A percentile compares a stretch with the other conserved stretches of the same genome.
These are phyloP conservation scores for Rhamnella rubrinervis DNA, from an alignment of 331 rosid species.

Conservation along the genomic window DNA sequence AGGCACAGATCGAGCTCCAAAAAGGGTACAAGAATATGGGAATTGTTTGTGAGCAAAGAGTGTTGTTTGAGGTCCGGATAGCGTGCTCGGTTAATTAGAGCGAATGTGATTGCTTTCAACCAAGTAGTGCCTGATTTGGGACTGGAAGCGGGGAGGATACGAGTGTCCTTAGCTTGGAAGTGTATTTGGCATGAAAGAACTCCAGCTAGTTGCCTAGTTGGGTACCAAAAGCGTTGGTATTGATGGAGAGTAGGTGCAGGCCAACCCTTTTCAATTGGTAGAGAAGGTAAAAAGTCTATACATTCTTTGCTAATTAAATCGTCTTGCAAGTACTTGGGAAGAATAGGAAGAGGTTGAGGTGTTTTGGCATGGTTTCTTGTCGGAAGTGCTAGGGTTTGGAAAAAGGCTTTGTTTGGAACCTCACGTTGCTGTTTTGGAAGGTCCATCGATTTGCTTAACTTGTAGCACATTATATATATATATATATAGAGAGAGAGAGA, in stretches of 20 bases:
- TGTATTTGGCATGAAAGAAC: conserved; percentile 27
- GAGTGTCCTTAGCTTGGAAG: conserved; percentile 31
- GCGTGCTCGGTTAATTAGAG: conserved; percentile 17
- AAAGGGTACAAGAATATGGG: conserved; percentile 42
- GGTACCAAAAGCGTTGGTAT: conserved; percentile 44
- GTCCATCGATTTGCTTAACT: too few relatives aligned
- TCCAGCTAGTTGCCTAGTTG: conserved; percentile 25
- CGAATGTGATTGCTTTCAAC: conserved; percentile 40
- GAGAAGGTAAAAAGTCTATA: conserved; percentile 22
- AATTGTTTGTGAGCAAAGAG: conserved; percentile 31
- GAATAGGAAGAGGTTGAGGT: background rate
- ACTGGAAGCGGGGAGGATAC: conserved; percentile 24
- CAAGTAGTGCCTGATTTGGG: conserved; percentile 50
- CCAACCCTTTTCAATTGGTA: conserved; percentile 37
- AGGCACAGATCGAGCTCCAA: conserved; percentile 21
- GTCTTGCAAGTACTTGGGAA: conserved; percentile 31
- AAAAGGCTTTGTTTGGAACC: too few relatives aligned
- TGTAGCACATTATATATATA: too few relatives aligned
- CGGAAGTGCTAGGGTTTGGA: too few relatives aligned
- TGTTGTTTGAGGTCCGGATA: conserved; percentile 3
- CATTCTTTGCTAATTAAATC: conserved; percentile 29
- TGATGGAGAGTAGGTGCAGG: conserved; percentile 16
- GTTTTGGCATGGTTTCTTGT: background rate
- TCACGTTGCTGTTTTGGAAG: too few relatives aligned
- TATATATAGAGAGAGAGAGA: too few relatives aligned